Percentiles rank a stretch among this genome's conserved stretches.
phyloP scores from a whole-genome alignment of 1,284 basidiomycete genomes.

The Schizophyllum commune region DNA sequence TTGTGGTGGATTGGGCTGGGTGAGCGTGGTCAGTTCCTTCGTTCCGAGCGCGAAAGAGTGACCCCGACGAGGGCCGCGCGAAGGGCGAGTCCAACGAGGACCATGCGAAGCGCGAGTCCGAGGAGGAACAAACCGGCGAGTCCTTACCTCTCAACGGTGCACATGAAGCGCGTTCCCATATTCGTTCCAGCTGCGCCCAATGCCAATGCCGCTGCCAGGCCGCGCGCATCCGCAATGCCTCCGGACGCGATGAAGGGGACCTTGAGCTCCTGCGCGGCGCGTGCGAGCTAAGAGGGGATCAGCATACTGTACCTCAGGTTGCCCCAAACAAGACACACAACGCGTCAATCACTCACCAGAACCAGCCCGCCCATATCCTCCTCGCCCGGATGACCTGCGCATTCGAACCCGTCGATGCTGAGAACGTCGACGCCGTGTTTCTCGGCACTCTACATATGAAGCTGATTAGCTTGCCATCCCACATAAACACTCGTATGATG shows the following conservation, averaged over 20 bases:
- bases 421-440: constrained; percentile 79
- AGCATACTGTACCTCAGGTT: no score
- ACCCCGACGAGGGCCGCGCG: no score
- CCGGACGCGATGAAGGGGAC: constrained; percentile 89
- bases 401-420: constrained; percentile 88
- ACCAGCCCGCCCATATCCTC: constrained; percentile 92
- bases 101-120: no score
- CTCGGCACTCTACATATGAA: constrained; percentile 51
- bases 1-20: constrained; percentile 77
- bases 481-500: no score
- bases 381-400: constrained; percentile 93
- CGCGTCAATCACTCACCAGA: constrained; percentile 41
- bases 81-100: no score
- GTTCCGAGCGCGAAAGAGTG: no score
- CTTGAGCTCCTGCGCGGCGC: constrained; percentile 80
- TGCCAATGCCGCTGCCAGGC: constrained; percentile 75
- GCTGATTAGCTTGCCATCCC: no score
- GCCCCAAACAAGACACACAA: background rate
- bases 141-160: constrained; percentile 62
- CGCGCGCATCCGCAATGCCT: constrained; percentile 76
- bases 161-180: constrained; percentile 90
- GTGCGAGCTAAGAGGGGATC: constrained; percentile 53
- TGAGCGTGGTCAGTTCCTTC: no score
- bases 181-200: constrained; percentile 48
- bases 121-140: no score